These are phyloP conservation scores for Eucalyptus erythrocorys DNA, from an alignment of 345 rosid species.

Conservation along the genomic window DNA sequence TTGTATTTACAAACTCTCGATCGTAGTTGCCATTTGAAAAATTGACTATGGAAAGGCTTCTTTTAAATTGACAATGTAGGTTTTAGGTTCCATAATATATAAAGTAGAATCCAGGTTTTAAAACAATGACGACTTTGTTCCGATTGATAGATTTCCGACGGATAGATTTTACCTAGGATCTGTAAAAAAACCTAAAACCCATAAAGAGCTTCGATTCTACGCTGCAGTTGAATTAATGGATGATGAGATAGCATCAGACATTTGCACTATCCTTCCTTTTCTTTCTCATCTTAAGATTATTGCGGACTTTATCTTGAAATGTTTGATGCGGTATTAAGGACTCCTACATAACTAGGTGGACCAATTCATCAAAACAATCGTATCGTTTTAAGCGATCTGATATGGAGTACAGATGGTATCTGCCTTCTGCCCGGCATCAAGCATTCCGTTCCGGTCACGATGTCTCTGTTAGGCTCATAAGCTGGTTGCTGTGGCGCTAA, in stretches of 20 bases:
- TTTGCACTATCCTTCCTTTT: neutral
- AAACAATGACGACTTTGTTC: fast-evolving
- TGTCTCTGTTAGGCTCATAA: neutral
- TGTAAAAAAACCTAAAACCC: no score
- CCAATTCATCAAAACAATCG: neutral
- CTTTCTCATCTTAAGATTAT: neutral
- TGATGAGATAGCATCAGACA: neutral
- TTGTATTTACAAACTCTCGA: neutral
- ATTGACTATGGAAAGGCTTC: neutral
- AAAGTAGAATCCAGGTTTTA: fast-evolving
- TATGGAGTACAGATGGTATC: neutral
- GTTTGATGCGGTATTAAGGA: neutral
- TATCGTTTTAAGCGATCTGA: neutral
- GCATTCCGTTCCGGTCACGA: neutral
- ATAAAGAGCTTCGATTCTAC: neutral
- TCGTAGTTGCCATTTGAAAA: fast-evolving
- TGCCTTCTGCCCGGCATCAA: neutral
- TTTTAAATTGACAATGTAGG: fast-evolving
- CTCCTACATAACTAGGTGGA: neutral
- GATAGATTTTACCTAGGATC: fast-evolving
- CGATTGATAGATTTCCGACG: fast-evolving
- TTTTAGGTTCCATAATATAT: no score
- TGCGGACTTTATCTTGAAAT: neutral
- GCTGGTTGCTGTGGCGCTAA: neutral
- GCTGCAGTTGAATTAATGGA: neutral